A percentile compares a stretch with the other conserved stretches of the same genome.
These are phyloP conservation scores for Aureobasidium sp. DNA, from an alignment of 2,329 filamentous ascomycete genomes.

Conservation along the genomic window DNA sequence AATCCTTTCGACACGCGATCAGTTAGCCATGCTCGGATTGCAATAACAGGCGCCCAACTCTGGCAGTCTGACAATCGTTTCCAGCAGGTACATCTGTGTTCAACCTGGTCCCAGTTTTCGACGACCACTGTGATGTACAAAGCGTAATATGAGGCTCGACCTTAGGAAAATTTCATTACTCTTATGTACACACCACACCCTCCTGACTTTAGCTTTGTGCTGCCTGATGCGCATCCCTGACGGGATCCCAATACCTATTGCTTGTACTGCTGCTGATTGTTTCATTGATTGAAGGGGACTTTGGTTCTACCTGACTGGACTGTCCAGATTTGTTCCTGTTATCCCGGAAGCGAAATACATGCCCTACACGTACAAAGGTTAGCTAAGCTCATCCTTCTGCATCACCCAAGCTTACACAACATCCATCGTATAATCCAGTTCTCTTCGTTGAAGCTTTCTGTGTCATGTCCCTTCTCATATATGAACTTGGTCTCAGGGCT, in stretches of 20 bases:
- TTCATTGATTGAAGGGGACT: not conserved
- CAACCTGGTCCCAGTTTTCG: not conserved
- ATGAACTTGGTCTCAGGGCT: slow-evolving; percentile 30
- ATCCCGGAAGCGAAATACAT: slow-evolving; percentile 41
- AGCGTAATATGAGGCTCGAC: not conserved
- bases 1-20: not conserved
- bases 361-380: slow-evolving; percentile 18
- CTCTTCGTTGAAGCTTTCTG: slow-evolving; percentile 33
- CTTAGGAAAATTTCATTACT: not conserved
- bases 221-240: slow-evolving; percentile 16
- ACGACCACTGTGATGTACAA: not conserved
- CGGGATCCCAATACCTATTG: slow-evolving; percentile 25
- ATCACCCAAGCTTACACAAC: slow-evolving; percentile 26
- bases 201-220: not conserved
- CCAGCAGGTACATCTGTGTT: not conserved
- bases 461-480: slow-evolving; percentile 35
- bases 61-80: not conserved
- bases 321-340: slow-evolving; percentile 23
- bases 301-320: not conserved
- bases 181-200: not conserved
- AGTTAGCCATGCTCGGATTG: not conserved
- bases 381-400: not conserved
- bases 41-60: not conserved
- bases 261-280: not conserved
- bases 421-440: slow-evolving; percentile 46